Percentiles rank a stretch among this genome's conserved stretches.
Conservation (phyloP, 495 filamentous ascomycete genomes). For the Xylaria cubensis region DNA sequence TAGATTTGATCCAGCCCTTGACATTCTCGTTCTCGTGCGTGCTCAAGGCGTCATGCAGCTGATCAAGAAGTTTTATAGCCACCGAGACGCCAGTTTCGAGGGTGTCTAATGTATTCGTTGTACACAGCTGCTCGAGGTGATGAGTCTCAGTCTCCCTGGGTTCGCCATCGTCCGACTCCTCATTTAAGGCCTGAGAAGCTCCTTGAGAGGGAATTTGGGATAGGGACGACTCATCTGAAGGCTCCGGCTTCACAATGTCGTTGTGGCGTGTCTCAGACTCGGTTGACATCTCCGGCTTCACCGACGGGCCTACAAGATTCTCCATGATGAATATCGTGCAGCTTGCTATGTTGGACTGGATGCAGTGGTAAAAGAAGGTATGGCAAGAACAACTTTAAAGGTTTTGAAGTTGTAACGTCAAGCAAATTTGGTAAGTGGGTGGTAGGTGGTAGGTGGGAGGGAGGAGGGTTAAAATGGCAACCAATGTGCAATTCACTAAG, state of each 20-base stretch:
- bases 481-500: neutral
- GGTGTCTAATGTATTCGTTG: conserved; percentile 23
- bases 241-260: conserved; percentile 1
- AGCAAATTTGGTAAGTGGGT: neutral
- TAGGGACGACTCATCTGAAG: neutral
- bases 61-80: conserved; percentile 37
- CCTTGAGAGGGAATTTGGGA: neutral
- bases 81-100: conserved; percentile 43
- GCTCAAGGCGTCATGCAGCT: conserved; percentile 26
- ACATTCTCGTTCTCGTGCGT: conserved; percentile 23
- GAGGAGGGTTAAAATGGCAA: neutral
- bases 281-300: neutral
- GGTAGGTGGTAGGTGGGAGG: neutral
- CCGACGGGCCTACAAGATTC: neutral
- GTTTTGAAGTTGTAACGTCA: neutral
- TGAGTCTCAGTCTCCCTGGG: neutral
- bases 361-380: neutral
- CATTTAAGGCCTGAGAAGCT: neutral
- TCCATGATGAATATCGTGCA: neutral
- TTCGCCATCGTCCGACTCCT: neutral
- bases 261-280: neutral
- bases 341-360: neutral
- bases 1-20: conserved; percentile 50
- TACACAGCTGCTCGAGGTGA: conserved; percentile 36
- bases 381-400: neutral